These are phyloP conservation scores for Calonectria henricotiae DNA, from an alignment of 2,329 filamentous ascomycete genomes.

Conservation along the genomic window DNA sequence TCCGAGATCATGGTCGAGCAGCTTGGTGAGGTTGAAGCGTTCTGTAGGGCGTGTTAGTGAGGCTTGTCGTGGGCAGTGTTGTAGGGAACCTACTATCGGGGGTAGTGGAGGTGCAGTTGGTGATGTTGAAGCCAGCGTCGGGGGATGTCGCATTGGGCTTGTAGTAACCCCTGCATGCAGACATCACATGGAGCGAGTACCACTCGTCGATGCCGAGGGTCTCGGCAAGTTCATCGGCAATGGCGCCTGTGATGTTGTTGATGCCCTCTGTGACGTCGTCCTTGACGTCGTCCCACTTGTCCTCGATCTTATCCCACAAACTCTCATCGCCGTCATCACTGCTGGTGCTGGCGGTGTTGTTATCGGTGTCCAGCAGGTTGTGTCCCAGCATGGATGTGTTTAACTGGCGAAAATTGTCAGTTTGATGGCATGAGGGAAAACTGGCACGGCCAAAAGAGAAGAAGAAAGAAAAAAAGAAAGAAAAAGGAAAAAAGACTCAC, in stretches of 20 bases:
- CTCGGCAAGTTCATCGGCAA: slow-evolving; percentile 61
- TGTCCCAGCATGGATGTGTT: slow-evolving; percentile 61
- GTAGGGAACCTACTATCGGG: slow-evolving; percentile 58
- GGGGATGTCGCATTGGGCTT: slow-evolving; percentile 62
- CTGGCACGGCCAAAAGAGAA: neutral
- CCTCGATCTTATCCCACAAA: slow-evolving; percentile 52
- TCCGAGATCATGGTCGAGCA: slow-evolving; percentile 65
- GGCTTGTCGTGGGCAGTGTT: neutral
- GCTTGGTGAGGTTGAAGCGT: slow-evolving; percentile 65
- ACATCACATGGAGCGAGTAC: slow-evolving; percentile 69
- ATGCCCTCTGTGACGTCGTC: slow-evolving; percentile 59
- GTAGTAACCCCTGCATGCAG: slow-evolving; percentile 65
- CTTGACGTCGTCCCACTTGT: slow-evolving; percentile 55
- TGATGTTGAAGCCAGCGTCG: slow-evolving; percentile 61
- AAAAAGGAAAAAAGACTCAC: slow-evolving; percentile 48
- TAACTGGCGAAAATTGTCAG: slow-evolving; percentile 50
- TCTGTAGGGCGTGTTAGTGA: slow-evolving; percentile 47
- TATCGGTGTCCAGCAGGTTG: slow-evolving; percentile 50
- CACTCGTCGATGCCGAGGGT: slow-evolving; percentile 67
- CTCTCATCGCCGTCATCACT: slow-evolving; percentile 50
- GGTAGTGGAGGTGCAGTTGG: slow-evolving; percentile 62
- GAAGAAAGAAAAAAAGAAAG: neutral
- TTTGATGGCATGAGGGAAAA: neutral
- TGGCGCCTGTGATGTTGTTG: slow-evolving; percentile 60
- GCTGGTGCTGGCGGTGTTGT: slow-evolving; percentile 45